Base-by-base conservation (phyloP, 2,329 filamentous ascomycete species). In the Nothomitra cinnamomea region DNA sequence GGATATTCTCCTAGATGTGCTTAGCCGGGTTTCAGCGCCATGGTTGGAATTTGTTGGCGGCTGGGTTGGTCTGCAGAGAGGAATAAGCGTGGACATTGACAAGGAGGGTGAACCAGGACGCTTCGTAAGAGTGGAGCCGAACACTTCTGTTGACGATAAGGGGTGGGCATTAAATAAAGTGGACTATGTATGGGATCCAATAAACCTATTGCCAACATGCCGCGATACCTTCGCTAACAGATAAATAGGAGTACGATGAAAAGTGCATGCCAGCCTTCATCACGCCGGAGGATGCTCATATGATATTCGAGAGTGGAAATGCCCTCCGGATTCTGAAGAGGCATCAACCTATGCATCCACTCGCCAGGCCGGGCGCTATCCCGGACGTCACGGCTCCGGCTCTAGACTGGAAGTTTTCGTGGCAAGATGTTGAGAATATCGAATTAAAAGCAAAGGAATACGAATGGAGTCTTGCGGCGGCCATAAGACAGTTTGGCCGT, bases 291-390 rank as follows among this genome's bases (percentile, higher is more conserved):
- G 76, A 89, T 58, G 81, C 79, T 2, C 74, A 77, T 51, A 70
- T 74, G 3, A 78, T 92, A n/a, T 89, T 90, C 58, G 86, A 94
- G 63, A 84, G 82, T 2, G 87, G 86, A 2, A 78, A 77, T 60
- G 90, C 84, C 62, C 67, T 94, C 49, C 78, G 84, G 6, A 80
- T 92, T 53, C 71, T 94, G 49, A 77, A 80, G 59, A 69, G 72
- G 21, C 79, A 83, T 59, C 84, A 92, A 62, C 76, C 85, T 3
- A 71, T 80, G 1, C 85, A 94, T 62, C 79, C 82, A 0, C 69
- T 92, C 42, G 76, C 78, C 13, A 49, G 13, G 24, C 72, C 72
- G 42, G 61, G 71, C 24, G 68, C 75, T 4, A 64, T 78, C 4
- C 59, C 62, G 8, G 63, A 67, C 12, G 69, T 71, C 10, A 65